These are phyloP conservation scores for Pseudonitzschia pungens DNA, from an alignment of 108 stramenopile genomes.

Conservation along the genomic window DNA sequence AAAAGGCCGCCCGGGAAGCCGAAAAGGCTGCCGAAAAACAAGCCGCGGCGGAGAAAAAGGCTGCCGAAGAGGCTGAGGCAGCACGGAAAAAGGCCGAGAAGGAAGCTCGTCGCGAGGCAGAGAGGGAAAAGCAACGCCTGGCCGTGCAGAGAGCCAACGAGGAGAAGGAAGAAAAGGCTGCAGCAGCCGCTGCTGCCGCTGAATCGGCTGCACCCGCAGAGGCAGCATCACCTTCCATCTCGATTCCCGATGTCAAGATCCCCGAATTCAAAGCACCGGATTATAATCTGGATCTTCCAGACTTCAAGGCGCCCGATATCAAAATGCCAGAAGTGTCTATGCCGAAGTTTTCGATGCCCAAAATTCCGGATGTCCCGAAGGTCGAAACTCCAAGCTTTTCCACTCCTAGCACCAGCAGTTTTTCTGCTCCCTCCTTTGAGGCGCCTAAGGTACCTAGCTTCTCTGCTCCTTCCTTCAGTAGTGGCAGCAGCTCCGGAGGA, in stretches of 20 bases:
- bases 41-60: slow-evolving; percentile 46
- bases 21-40: slow-evolving; percentile 53
- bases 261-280: slow-evolving; percentile 40
- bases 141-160: slow-evolving; percentile 34
- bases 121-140: slow-evolving; percentile 40
- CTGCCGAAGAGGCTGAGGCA: slow-evolving; percentile 46
- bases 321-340: slow-evolving; percentile 47
- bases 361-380: slow-evolving; percentile 31
- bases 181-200: slow-evolving; percentile 27
- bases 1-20: slow-evolving; percentile 48
- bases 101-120: slow-evolving; percentile 42
- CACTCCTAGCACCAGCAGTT: slow-evolving; percentile 45
- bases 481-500: slow-evolving; percentile 8
- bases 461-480: slow-evolving; percentile 21
- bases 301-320: slow-evolving; percentile 50
- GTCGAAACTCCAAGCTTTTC: slow-evolving; percentile 39
- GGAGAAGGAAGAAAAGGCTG: slow-evolving; percentile 27
- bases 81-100: slow-evolving; percentile 50
- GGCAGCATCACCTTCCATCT: not conserved
- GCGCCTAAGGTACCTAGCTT: slow-evolving; percentile 49
- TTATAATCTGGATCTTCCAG: slow-evolving; percentile 39
- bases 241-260: slow-evolving; percentile 13
- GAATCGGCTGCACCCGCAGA: not conserved
- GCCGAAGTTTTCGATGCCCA: slow-evolving; percentile 49
- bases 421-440: slow-evolving; percentile 25